Evolutionary conservation across 2,329 filamentous ascomycete species (phyloP).

Genomic region (Curvularia lunata): DNA sequence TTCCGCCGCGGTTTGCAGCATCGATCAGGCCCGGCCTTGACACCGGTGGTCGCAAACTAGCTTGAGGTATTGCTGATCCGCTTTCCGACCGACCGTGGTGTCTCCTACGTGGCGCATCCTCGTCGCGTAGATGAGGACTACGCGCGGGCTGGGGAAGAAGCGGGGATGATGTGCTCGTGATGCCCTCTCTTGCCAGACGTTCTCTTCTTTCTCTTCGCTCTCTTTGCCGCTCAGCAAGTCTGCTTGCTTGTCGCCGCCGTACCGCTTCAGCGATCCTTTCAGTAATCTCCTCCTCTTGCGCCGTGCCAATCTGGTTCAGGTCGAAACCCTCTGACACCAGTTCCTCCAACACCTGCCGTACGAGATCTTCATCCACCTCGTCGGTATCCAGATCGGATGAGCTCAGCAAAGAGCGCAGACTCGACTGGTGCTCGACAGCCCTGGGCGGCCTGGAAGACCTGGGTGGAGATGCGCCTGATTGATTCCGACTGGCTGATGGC

Average conservation of each 20-base stretch:
- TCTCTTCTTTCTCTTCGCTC: slow-evolving; percentile 45
- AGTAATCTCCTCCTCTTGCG: slow-evolving; percentile 86
- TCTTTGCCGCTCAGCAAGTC: slow-evolving; percentile 63
- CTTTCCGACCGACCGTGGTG: slow-evolving; percentile 46
- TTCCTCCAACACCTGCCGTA: slow-evolving; percentile 86
- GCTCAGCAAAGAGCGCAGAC: slow-evolving; percentile 82
- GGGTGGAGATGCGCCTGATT: slow-evolving; percentile 27
- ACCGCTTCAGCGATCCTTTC: slow-evolving; percentile 91
- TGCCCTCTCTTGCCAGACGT: slow-evolving; percentile 49
- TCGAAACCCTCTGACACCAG: slow-evolving; percentile 88
- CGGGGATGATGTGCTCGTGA: slow-evolving; percentile 30
- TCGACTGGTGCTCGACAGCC: slow-evolving; percentile 87
- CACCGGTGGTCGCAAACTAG: slow-evolving; percentile 50
- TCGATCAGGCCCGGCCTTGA: slow-evolving; percentile 56
- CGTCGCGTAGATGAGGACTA: slow-evolving; percentile 38
- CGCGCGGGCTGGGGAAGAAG: slow-evolving; percentile 33
- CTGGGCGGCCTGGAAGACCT: slow-evolving; percentile 49
- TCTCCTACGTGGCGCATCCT: slow-evolving; percentile 41
- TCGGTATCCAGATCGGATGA: slow-evolving; percentile 76
- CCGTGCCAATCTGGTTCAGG: slow-evolving; percentile 82
- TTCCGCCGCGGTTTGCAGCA: slow-evolving; percentile 44
- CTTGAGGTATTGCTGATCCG: slow-evolving; percentile 42
- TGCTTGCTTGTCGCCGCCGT: slow-evolving; percentile 72
- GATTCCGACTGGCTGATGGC: slow-evolving; percentile 37
- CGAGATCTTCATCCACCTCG: slow-evolving; percentile 85